These are phyloP conservation scores for Eucalyptus pauciflora DNA, from an alignment of 345 rosid genomes.

Conservation along the genomic window DNA sequence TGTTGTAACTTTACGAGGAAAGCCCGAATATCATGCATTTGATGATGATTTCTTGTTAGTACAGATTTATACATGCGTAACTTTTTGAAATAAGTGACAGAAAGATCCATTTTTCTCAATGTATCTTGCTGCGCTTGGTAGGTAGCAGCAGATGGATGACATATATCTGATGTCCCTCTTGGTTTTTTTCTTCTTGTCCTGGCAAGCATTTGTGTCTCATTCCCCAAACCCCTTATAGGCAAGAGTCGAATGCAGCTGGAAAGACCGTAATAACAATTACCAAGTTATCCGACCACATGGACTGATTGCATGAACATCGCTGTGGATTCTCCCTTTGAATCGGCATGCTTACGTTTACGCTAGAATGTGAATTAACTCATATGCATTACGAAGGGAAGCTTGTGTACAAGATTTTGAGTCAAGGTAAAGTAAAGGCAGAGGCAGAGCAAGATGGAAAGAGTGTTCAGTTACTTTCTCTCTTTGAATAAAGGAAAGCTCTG, in stretches of 20 bases:
- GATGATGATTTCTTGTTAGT: not conserved
- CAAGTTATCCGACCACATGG: not conserved
- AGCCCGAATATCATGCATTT: not conserved
- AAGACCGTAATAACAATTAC: not conserved
- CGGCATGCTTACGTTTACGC: not conserved
- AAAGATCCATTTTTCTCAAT: not conserved
- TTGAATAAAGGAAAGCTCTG: not conserved
- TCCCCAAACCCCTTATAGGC: not conserved
- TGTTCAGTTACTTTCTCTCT: not conserved
- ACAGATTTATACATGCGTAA: not conserved
- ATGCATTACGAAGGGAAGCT: not conserved
- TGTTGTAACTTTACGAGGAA: not conserved
- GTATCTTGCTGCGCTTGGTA: not conserved
- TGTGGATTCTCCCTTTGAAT: not conserved
- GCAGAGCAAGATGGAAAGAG: not conserved
- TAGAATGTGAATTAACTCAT: not conserved
- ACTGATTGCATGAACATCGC: not conserved
- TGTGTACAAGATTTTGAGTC: not conserved
- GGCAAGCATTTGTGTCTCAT: not conserved
- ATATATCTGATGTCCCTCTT: not conserved
- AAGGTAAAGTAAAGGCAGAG: not conserved
- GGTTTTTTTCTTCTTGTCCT: not conserved
- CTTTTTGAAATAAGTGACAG: not conserved
- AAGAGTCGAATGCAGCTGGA: not conserved
- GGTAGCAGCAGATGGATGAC: not conserved